Base-by-base conservation (phyloP, 768 basidiomycete species). In the Podaxis mareebaensis region DNA sequence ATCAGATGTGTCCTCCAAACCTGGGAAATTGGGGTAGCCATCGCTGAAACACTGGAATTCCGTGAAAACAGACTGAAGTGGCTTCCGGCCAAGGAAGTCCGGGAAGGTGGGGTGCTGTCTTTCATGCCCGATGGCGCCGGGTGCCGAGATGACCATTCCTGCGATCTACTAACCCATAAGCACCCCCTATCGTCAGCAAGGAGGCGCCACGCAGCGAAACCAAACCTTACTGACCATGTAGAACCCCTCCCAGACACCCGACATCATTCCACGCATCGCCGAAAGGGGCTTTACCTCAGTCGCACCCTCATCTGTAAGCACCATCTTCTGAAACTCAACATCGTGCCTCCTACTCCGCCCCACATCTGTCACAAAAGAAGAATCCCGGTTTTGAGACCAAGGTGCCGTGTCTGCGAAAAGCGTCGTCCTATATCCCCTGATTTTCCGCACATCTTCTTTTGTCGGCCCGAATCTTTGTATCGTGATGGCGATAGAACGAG, bases 211-310 rank as follows among this genome's bases (percentile, higher is more conserved):
- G 5, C 26, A 38, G 30, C 36, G 20, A 26, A 61, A 46, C 66
- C 44, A 64, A 57, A 46, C 48, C 58, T 15, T 38, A 69, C 76
- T 69, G 66, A 86, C 87, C 83, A 84, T 84, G 69, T 80, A 84
- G 53, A 76, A 77, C 1, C 87, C 87, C 73, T 87, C 81, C 87
- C 87, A 89, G 63, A 82, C 68, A 3, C 85, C 87, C 30, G 83
- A 76, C 60, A 88, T 75, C 38, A 77, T 71, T 17, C 83, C 84
- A 42, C 80, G 79, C 61, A 57, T 67, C 74, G 68, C 67, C 78
- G 20, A 63, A 22, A 26, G 53, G 22, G 59, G 33, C 38, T 33
- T 30, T 4, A 52, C 61, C 24, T 51, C 54, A 15, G 48, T 39
- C 22, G 20, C 64, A 15, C 52, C 49, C n/a, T 48, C 53, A 52